These are phyloP conservation scores for Ceratocystis smalleyi DNA, from an alignment of 2,329 filamentous ascomycete genomes.

Conservation along the genomic window DNA sequence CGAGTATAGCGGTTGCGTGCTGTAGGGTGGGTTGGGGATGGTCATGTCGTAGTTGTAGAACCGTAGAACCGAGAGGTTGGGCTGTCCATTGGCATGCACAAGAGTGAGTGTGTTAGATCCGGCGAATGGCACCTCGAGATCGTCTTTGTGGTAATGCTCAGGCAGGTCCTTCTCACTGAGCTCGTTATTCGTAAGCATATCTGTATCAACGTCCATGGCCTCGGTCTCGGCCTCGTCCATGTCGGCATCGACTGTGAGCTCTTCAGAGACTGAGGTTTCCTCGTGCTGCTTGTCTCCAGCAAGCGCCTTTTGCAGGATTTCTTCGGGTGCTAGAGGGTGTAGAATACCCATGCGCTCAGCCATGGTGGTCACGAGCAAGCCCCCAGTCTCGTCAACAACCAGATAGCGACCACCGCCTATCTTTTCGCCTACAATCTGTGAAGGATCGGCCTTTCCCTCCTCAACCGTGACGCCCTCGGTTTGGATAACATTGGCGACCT, in stretches of 20 bases:
- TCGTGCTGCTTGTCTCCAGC: constrained; percentile 5
- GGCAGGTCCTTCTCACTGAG: constrained; percentile 3
- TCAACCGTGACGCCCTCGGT: background rate
- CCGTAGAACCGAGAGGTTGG: constrained; percentile 72
- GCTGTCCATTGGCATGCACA: constrained; percentile 67
- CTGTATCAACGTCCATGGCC: background rate
- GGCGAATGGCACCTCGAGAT: constrained; percentile 50
- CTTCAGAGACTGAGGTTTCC: background rate
- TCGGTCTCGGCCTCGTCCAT: background rate
- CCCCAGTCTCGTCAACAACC: constrained; percentile 74
- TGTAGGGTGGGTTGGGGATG: constrained; percentile 40
- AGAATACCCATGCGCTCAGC: constrained; percentile 81
- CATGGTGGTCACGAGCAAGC: constrained; percentile 64
- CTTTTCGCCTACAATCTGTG: constrained; percentile 7
- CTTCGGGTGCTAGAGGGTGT: constrained; percentile 30
- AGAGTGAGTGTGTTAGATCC: constrained; percentile 63
- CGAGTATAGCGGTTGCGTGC: constrained; percentile 62
- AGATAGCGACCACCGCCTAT: constrained; percentile 46
- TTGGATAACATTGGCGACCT: constrained; percentile 14
- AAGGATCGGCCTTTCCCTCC: constrained; percentile 18
- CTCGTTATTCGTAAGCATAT: background rate
- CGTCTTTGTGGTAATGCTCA: constrained; percentile 24
- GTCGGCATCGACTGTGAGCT: background rate
- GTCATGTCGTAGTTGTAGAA: constrained; percentile 75
- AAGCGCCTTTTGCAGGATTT: constrained; percentile 13